Evolutionary conservation across 2,329 filamentous ascomycete genomes (phyloP), one percentile per base, ranked within the genome.

Genomic region (Apiospora koreana): DNA sequence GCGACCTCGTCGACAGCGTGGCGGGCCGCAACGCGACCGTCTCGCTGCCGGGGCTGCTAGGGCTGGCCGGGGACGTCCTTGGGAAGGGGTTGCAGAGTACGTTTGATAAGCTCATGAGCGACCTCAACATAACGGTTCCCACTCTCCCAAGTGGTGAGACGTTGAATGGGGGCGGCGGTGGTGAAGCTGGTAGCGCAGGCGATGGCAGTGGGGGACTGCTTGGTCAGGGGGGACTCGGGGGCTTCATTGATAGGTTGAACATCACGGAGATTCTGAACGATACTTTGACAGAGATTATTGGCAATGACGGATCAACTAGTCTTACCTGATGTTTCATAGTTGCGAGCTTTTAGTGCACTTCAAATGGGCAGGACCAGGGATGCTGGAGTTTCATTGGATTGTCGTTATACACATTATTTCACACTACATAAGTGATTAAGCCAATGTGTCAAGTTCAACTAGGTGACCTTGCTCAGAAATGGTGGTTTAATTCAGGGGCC

Each of bases 1-100:
- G 69, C 5, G 74, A 76, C 45, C 21, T 70, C 3, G 41, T 70
- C 38, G 62, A 38, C 21, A 72, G 73, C 58, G 23, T 73, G 2
- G 42, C 73, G 7, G 50, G 67, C 0, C 68, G 58, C 2, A 68
- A 72, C 28, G 28, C 54, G 31, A n/a, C 18, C 8, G 54, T 23
- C 1, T 38, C 54, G 54, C 43, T 69, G 41, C 41, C 2, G 69
- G 38, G 71, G 8, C 25, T 41, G 35, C 28, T 73, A 3, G 28
- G 42, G 16, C 62, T 68, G 3, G 31, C 71, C 8, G 65, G 35
- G 16, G 68, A 67, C 7, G 12, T 69, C 5, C 3, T 73, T 35
- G 67, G 31, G 18, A 42, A 21, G 54, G 42, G 45, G 23, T 1
- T 58, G 43, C 43, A 43, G 25, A n/a, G 50, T 0, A 23, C 50